A percentile compares a stretch with the other conserved stretches of the same genome.
Evolutionary conservation across 495 filamentous ascomycete species (phyloP).

Genomic region (Collariella sp.): DNA sequence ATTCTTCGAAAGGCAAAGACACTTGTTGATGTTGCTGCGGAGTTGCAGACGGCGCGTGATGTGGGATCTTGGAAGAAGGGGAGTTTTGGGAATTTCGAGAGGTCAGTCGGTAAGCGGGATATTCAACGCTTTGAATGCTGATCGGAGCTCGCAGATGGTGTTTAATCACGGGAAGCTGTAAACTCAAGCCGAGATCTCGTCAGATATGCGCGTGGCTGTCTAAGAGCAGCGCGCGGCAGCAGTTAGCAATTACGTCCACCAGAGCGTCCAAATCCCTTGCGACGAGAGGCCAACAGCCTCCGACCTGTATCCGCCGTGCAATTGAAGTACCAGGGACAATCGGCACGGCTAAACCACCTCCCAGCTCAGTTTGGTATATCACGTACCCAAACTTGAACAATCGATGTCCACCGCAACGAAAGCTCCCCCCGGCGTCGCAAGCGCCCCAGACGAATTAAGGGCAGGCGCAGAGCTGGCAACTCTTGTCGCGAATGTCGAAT

Average conservation of each 20-base stretch:
- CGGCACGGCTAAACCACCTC: background rate
- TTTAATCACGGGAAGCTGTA: no score
- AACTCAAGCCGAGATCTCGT: no score
- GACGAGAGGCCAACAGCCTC: background rate
- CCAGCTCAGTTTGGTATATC: background rate
- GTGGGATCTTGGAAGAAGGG: background rate
- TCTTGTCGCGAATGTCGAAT: constrained; percentile 8
- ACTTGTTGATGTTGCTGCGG: background rate
- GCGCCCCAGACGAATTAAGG: background rate
- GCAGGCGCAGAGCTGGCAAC: background rate
- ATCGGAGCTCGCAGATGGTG: no score
- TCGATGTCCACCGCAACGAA: background rate
- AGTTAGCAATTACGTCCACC: background rate
- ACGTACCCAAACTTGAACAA: constrained; percentile 6
- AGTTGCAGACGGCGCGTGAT: background rate
- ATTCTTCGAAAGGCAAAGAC: constrained; percentile 10
- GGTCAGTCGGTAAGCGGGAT: no score
- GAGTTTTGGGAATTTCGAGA: no score
- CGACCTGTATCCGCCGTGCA: background rate
- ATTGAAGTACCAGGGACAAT: background rate
- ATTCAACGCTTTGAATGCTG: no score
- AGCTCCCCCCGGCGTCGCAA: background rate
- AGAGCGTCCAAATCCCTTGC: background rate
- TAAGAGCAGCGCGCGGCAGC: background rate
- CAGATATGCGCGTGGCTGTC: no score